Conservation (phyloP, 164 flowering plant species). For the Pachysandra terminalis region DNA sequence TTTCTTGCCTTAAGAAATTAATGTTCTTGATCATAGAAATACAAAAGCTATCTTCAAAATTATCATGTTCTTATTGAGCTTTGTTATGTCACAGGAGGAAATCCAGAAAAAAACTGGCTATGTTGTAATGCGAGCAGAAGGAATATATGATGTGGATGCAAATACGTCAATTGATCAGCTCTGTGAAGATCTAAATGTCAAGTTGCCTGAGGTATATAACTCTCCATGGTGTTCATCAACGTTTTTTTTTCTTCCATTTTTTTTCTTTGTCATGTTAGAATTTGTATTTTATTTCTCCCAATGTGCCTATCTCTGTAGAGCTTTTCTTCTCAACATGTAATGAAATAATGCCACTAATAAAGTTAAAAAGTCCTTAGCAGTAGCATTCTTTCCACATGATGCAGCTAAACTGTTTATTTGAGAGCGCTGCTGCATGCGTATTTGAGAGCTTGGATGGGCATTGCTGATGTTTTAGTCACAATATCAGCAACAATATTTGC, state of each 20-base stretch:
- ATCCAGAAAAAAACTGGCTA: slow-evolving; percentile 96
- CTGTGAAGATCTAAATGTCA: slow-evolving; percentile 85
- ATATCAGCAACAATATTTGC: no score
- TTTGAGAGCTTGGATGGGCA: no score
- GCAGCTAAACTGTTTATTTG: no score
- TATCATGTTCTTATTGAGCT: background rate
- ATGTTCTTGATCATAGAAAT: background rate
- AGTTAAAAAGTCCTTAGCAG: no score
- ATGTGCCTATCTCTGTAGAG: no score
- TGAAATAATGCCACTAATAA: no score
- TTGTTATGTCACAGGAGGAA: slow-evolving; percentile 65
- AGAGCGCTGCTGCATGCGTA: no score
- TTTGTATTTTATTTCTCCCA: background rate
- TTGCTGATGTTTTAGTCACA: no score
- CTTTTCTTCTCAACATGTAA: no score
- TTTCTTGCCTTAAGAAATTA: background rate
- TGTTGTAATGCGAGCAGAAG: slow-evolving; percentile 93
- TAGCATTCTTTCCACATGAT: no score
- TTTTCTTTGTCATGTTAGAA: background rate
- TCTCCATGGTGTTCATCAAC: background rate
- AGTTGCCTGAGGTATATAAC: slow-evolving; percentile 81
- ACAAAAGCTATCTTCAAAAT: background rate
- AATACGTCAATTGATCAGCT: slow-evolving; percentile 97
- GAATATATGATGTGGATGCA: slow-evolving; percentile 97
- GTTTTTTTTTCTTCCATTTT: no score